Evolutionary conservation across 805 yeast species (phyloP), one percentile per base, ranked within the genome.

Genomic region (Wickerhamiella brachini): DNA sequence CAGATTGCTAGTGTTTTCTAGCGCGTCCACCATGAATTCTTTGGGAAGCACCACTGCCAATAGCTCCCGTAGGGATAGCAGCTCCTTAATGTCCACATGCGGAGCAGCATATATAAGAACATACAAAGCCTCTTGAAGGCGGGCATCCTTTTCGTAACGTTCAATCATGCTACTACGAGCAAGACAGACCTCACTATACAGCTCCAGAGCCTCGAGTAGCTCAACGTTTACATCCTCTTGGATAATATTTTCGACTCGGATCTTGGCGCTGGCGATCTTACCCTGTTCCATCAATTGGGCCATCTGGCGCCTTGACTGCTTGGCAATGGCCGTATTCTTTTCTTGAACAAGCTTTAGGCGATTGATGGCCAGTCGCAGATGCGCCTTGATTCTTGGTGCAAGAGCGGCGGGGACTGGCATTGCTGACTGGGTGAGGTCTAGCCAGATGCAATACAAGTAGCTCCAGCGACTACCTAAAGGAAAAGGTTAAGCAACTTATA

Each of bases 151-250:
- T 41, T 49, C 38, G 5, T 51, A 49, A 5, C 51, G 52, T 20
- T 75, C 75, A 24, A 87, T 62, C 21, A 85, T 69, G 15, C 80
- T 74, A 12, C 83, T 75, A 52, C 96, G 71, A 0, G 95, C 95
- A 47, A 83, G 72, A 20, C 85, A 64, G 3, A 87, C 69, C 65
- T 88, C 95, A 61, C 95, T 82, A 63, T 85, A 85, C 18, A 88
- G 68, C 65, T 88, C 95, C 46, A 87, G 65, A 45, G 78, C 77
- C 64, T 88, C 95, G 49, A 87, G 68, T 22, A 87, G 69, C 66
- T 87, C 95, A 21, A 84, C 77, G 59, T 81, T 78, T 31, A 85
- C 77, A 61, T 87, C 96, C 57, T 85, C 90, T 37, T 89, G 74
- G 31, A 88, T 84, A 51, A 87, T 77, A 58, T 84, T 83, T 63